Conservation (phyloP, 2,329 filamentous ascomycete genomes). For the Drechslerella dactyloides region DNA sequence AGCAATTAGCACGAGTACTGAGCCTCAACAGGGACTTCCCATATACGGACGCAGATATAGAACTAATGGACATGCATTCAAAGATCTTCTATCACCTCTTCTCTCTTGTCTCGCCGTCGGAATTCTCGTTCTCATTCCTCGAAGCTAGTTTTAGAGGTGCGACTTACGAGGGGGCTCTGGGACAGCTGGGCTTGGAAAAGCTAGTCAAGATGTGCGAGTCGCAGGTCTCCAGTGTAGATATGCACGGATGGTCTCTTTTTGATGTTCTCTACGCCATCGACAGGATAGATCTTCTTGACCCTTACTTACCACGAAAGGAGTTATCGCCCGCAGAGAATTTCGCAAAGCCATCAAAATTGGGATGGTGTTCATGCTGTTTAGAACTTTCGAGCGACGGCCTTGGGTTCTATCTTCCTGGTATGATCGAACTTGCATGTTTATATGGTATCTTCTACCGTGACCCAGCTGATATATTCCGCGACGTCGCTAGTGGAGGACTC, state of each 20-base stretch:
- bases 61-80: not conserved
- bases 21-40: too few relatives aligned
- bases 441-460: too few relatives aligned
- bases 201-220: not conserved
- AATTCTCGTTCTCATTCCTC: not conserved
- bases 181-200: not conserved
- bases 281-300: not conserved
- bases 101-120: not conserved
- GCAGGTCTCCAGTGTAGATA: not conserved
- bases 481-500: not conserved
- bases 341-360: not conserved
- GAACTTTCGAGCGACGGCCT: not conserved
- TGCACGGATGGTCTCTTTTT: not conserved
- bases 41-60: not conserved
- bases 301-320: not conserved
- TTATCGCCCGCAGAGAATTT: not conserved
- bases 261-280: not conserved
- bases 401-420: not conserved
- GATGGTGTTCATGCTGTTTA: not conserved
- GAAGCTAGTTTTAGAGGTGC: not conserved
- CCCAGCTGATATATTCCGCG: too few relatives aligned
- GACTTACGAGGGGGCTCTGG: not conserved
- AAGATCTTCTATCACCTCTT: not conserved
- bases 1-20: not conserved
- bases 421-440: not conserved